phyloP scores from a whole-genome alignment of 176 grass and related monocot species.

The Paspalum vaginatum region DNA sequence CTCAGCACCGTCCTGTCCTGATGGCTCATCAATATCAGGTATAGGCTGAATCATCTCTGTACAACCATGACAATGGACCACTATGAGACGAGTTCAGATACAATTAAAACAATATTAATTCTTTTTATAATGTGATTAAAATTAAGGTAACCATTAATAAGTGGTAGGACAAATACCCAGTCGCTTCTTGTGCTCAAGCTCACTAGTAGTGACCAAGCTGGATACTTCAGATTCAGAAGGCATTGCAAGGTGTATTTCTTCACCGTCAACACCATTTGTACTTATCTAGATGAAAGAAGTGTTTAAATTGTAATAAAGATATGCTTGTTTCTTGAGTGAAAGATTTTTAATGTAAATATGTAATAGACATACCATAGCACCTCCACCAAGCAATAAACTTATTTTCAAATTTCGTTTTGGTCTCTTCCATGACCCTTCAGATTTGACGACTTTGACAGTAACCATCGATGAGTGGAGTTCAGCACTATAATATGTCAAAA shows the following conservation, averaged over 20 bases:
- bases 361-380: slow-evolving; percentile 67
- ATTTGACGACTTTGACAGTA: slow-evolving; percentile 67
- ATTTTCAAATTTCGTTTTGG: slow-evolving; percentile 66
- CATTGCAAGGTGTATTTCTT: slow-evolving; percentile 66
- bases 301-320: not conserved
- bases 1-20: slow-evolving; percentile 63
- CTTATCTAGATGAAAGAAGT: slow-evolving; percentile 58
- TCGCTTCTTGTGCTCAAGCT: slow-evolving; percentile 59
- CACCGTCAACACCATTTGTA: slow-evolving; percentile 73
- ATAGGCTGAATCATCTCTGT: slow-evolving; percentile 71
- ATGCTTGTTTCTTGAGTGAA: not conserved
- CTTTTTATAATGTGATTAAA: not conserved
- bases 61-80: slow-evolving; percentile 29
- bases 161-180: slow-evolving; percentile 52
- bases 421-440: slow-evolving; percentile 69
- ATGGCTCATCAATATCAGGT: slow-evolving; percentile 61
- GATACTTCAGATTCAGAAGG: slow-evolving; percentile 64
- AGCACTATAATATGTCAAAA: slow-evolving; percentile 82
- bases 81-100: not conserved
- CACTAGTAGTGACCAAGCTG: slow-evolving; percentile 62
- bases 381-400: slow-evolving; percentile 79
- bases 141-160: not conserved
- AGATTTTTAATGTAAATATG: not conserved
- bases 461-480: slow-evolving; percentile 65
- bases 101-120: not conserved